Conservation (phyloP, 1,139 yeast genomes). For the Yamadazyma triangularis region DNA sequence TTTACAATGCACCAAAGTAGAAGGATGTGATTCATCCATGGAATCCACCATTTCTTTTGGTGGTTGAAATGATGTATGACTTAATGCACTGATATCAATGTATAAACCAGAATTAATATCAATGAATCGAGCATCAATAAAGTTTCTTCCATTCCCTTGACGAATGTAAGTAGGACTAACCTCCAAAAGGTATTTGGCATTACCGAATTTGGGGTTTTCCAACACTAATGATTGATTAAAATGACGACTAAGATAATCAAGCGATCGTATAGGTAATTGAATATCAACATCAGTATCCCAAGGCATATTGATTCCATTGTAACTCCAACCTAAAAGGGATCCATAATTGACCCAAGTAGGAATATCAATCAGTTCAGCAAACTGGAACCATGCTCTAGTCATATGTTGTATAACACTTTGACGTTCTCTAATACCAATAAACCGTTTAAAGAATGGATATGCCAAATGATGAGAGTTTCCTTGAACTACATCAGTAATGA, state of each 20-base stretch:
- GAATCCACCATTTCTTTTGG: slow-evolving; percentile 22
- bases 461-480: slow-evolving; percentile 46
- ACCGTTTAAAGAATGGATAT: slow-evolving; percentile 43
- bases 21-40: no score
- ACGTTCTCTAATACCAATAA: slow-evolving; percentile 36
- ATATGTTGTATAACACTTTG: slow-evolving; percentile 48
- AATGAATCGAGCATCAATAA: slow-evolving; percentile 60
- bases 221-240: slow-evolving; percentile 51
- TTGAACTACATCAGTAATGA: slow-evolving; percentile 32
- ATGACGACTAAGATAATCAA: slow-evolving; percentile 46
- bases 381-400: slow-evolving; percentile 54
- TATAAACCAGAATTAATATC: slow-evolving; percentile 55
- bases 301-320: slow-evolving; percentile 64
- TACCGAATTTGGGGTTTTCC: slow-evolving; percentile 63
- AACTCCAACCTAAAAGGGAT: slow-evolving; percentile 62
- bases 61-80: slow-evolving; percentile 27
- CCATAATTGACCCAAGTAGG: slow-evolving; percentile 68
- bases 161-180: slow-evolving; percentile 45
- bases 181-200: slow-evolving; percentile 51
- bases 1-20: slow-evolving; percentile 31
- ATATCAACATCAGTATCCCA: slow-evolving; percentile 73
- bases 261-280: slow-evolving; percentile 61
- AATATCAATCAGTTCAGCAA: slow-evolving; percentile 49
- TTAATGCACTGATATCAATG: slow-evolving; percentile 55
- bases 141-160: slow-evolving; percentile 45